A percentile compares a stretch with the other conserved stretches of the same genome.
Evolutionary conservation across 257 asterid genomes (phyloP).

Genomic region (Salvia hispanica): DNA sequence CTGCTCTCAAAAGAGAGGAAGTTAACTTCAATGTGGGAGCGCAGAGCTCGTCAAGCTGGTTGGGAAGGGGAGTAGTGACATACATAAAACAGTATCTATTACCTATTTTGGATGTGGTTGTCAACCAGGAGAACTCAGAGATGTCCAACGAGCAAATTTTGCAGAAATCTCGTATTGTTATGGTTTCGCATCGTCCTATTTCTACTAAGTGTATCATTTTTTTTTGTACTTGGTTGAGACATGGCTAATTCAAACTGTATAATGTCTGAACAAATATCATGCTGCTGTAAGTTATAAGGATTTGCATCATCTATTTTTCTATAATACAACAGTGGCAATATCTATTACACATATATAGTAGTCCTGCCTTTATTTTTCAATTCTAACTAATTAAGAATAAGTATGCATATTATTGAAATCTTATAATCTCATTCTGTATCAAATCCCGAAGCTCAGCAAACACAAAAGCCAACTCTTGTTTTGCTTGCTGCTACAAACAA

Average conservation of each 20-base stretch:
- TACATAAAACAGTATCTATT: background rate
- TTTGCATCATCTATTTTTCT: conserved; percentile 20
- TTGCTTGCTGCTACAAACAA: background rate
- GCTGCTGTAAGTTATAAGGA: conserved; percentile 23
- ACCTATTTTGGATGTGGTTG: conserved; percentile 12
- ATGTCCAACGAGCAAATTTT: conserved; percentile 31
- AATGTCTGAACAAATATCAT: conserved; percentile 16
- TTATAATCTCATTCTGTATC: too few species aligned
- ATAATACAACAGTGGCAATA: background rate
- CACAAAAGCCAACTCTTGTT: background rate
- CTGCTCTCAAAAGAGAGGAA: conserved; percentile 75
- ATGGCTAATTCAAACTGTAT: conserved; percentile 14
- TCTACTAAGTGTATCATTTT: conserved; percentile 24
- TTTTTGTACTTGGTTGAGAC: conserved; percentile 24
- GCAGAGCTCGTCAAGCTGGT: conserved; percentile 80
- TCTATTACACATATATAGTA: background rate
- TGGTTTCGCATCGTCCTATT: conserved; percentile 2
- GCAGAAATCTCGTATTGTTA: conserved; percentile 16
- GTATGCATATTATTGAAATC: too few species aligned
- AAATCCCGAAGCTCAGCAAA: background rate
- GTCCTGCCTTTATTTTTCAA: background rate
- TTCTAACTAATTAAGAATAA: too few species aligned
- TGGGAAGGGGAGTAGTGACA: conserved; percentile 66
- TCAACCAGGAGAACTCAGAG: conserved; percentile 18
- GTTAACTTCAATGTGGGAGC: conserved; percentile 73